Evolutionary conservation across 345 rosid genomes (phyloP).

Genomic region (Mangifera indica): DNA sequence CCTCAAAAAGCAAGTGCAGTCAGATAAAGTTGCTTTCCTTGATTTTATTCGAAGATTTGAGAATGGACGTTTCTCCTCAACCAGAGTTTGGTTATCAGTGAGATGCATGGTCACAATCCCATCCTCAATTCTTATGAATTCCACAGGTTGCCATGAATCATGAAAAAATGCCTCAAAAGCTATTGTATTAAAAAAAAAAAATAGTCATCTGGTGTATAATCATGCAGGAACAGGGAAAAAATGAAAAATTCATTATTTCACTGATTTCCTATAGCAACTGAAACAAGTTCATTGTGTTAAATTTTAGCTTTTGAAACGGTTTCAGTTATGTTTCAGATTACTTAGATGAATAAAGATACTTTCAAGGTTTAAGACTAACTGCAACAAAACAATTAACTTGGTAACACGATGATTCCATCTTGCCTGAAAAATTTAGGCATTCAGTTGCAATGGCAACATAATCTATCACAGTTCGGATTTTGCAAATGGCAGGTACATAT

Average conservation of each 20-base stretch:
- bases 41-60: constrained; percentile 68
- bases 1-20: constrained; percentile 76
- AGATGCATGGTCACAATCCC: constrained; percentile 51
- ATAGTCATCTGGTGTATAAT: neutral
- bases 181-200: constrained; percentile 27
- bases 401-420: neutral
- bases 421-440: neutral
- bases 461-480: neutral
- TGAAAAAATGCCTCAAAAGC: constrained; percentile 69
- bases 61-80: constrained; percentile 44
- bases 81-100: constrained; percentile 27
- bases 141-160: constrained; percentile 67
- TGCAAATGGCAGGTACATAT: neutral
- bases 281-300: neutral
- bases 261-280: neutral
- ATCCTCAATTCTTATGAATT: constrained; percentile 45
- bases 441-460: neutral
- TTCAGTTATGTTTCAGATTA: neutral
- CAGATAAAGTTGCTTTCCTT: constrained; percentile 53
- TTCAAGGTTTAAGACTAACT: neutral
- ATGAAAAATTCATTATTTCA: neutral
- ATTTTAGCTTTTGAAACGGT: neutral
- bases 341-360: neutral
- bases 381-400: neutral
- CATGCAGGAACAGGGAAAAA: neutral